These are phyloP conservation scores for Chytriomyces hyalinus DNA, from an alignment of 192 early-diverging fungal species.

Conservation along the genomic window DNA sequence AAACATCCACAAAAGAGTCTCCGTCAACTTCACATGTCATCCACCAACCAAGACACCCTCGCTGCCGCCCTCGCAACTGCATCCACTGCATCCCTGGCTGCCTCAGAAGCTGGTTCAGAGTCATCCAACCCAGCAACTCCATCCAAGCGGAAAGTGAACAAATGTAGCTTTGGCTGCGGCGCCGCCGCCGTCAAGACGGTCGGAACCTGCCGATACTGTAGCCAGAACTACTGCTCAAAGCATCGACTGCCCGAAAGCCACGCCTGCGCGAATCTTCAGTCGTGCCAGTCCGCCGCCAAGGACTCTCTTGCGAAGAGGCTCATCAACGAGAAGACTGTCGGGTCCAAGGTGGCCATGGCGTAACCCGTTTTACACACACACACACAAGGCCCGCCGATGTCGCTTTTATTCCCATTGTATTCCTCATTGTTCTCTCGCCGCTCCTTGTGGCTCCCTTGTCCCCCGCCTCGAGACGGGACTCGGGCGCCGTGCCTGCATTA, in stretches of 20 bases:
- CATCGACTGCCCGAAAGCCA: constrained; percentile 80
- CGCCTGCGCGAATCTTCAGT: constrained; percentile 68
- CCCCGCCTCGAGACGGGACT: too few relatives aligned
- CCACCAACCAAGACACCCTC: neutral
- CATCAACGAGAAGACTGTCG: constrained; percentile 73
- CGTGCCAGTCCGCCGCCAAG: constrained; percentile 64
- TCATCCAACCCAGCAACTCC: constrained; percentile 12
- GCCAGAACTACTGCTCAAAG: constrained; percentile 63
- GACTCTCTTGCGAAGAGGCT: constrained; percentile 65
- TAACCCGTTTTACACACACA: neutral
- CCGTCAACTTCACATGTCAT: constrained; percentile 15
- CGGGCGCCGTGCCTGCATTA: too few relatives aligned
- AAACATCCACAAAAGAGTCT: neutral
- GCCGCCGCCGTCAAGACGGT: constrained; percentile 65
- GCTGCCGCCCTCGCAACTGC: constrained; percentile 16
- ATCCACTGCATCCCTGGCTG: constrained; percentile 42
- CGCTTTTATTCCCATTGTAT: too few relatives aligned
- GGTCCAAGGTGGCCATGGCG: constrained; percentile 65
- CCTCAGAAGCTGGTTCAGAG: neutral
- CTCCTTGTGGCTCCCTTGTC: too few relatives aligned
- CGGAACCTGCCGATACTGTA: constrained; percentile 71
- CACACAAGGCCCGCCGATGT: too few relatives aligned
- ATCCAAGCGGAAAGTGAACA: constrained; percentile 26
- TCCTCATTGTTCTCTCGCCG: too few relatives aligned
- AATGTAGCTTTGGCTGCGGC: constrained; percentile 38